phyloP scores from a whole-genome alignment of 345 rosid genomes.

The Hibiscus trionum region DNA sequence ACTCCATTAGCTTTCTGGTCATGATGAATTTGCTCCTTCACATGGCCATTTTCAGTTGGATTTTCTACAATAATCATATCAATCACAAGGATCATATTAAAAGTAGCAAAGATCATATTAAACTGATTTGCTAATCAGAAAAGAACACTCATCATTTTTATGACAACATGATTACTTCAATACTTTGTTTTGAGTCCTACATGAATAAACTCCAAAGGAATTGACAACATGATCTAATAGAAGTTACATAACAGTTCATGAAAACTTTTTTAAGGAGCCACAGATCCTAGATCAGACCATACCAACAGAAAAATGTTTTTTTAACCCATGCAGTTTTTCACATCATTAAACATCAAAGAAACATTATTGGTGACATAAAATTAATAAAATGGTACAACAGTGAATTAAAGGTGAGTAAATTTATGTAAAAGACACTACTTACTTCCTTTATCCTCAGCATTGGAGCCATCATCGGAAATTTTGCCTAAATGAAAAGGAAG shows the following conservation, averaged over 20 bases:
- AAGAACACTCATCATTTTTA: constrained; percentile 1
- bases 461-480: constrained; percentile 32
- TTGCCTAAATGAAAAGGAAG: constrained; percentile 29
- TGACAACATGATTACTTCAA: not conserved
- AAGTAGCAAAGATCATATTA: not conserved
- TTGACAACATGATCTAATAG: not conserved
- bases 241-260: not conserved
- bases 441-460: constrained; percentile 35
- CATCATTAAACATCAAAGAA: not conserved
- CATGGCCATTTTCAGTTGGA: constrained; percentile 25
- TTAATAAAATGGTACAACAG: not conserved
- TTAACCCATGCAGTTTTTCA: not conserved
- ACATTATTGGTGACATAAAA: not conserved
- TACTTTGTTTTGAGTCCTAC: not conserved
- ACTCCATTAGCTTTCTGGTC: constrained; percentile 48
- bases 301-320: not conserved
- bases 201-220: not conserved
- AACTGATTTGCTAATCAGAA: not conserved
- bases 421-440: constrained; percentile 22
- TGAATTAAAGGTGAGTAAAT: not conserved
- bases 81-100: not conserved
- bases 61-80: constrained; percentile 30
- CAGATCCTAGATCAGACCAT: too few relatives aligned
- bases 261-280: too few relatives aligned
- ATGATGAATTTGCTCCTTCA: constrained; percentile 34